Base-by-base conservation (phyloP, 228 moss, liverwort and hornwort genomes). In the Sphagnum fallax region DNA sequence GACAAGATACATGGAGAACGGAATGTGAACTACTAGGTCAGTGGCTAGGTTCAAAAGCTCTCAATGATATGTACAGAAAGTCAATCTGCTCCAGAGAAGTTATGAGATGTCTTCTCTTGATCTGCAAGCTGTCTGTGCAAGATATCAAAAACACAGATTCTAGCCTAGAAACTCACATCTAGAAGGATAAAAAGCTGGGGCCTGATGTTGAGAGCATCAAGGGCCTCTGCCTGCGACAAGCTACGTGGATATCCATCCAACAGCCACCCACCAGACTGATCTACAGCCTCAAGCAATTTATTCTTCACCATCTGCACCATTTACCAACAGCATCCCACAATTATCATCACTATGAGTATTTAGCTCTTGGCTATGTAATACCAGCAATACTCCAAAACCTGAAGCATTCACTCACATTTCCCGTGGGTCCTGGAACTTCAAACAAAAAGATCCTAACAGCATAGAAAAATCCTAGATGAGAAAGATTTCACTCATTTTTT, bases 211-310 rank as follows among this genome's bases (percentile, higher is more conserved):
- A 91, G 79, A 65, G 76, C 70, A 73, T 88, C 89, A 48, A 98
- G 76, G n/a, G 93, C 90, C 77, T 98, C 76, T 10, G 94, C 98
- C 80, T 98, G 98, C 53, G 91, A 87, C 62, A 88, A 78, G 70
- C 85, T 98, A 18, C 94, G 85, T 5, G 94, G 98, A 80, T 89
- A 98, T 7, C 98, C 98, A 71, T 98, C 98, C 52, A 98, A 74
- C 66, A 98, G 82, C 98, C 98, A 98, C 63, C 98, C 98, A 50
- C 70, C 77, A 47, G 76, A 55, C 16, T 81, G 82, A 6, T 61
- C 73, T 70, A 77, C 80, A 32, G 62, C 73, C 65, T 75, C 77
- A 10, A 67, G 48, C 60, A 95, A 84, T 71, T 85, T 82, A 48
- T 78, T 79, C 72, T 87, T 90, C 78, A 95, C 95, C 82, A 95